Evolutionary conservation across 306 rosid genomes (phyloP), one percentile per base, ranked within the genome.

Genomic region (Vigna angularis): DNA sequence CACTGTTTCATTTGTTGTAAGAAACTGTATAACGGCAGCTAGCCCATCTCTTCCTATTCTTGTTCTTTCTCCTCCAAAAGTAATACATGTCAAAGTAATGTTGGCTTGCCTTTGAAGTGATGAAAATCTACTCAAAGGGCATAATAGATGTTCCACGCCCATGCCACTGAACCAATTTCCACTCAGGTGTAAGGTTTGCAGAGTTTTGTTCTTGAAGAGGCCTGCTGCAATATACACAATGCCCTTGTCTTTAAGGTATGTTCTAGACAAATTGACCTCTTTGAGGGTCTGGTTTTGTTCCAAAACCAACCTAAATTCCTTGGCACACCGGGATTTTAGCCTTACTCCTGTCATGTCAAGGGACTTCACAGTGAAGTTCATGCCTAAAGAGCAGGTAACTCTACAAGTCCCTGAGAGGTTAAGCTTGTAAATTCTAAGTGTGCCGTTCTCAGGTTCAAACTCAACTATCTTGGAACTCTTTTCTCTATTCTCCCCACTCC

Each of bases 91-190:
- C 53, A 95, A 83, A 56, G 86, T 91, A 69, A 83, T 81, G 84
- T 93, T 95, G 82, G 98, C 98, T 83, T 91, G 99, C 76, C 26
- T 78, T 80, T 96, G 98, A 79, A 93, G 83, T 3, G 96, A 57
- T 18, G 98, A 93, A 77, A 96, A 96, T 57, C 98, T 79, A 88
- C 94, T 96, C 76, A 96, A 42, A 52, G 99, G 99, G 74, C 97
- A 93, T 8, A 96, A 90, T 48, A 96, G 75, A 82, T 93, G 98
- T 72, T 96, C 98, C 4, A 93, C 85, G 14, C 98, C 98, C 0
- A 88, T 49, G 26, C 96, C 98, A 0, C 84, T 28, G 56, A 93
- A 96, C 79, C 82, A 79, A 74, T 93, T 96, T 66, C 99, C 99
- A 3, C 87, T 89, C 7, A 93, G 69, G 76, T 77, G 83, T 57